Percentiles rank a stretch among this genome's conserved stretches.
phyloP scores from a whole-genome alignment of 441 rosid genomes.

The Syzygium syzygioides region DNA sequence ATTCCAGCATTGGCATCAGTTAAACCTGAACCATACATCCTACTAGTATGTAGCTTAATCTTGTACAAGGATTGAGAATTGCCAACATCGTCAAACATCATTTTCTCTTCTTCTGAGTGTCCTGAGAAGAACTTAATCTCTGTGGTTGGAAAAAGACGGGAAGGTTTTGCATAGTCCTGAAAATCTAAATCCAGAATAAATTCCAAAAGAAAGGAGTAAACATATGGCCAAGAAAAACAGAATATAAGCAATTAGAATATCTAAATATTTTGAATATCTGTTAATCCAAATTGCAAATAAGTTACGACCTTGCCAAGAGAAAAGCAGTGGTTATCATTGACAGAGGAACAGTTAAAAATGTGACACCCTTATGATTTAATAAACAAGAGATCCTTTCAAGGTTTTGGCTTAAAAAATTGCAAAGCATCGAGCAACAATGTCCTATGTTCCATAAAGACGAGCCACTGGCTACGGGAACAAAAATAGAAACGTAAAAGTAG shows the following conservation, averaged over 20 bases:
- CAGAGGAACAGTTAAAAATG: neutral
- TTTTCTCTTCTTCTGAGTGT: slow-evolving; percentile 12
- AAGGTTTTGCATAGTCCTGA: slow-evolving; percentile 65
- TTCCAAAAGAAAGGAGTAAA: neutral
- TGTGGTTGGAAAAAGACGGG: slow-evolving; percentile 44
- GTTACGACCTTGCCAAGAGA: neutral
- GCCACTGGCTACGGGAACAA: neutral
- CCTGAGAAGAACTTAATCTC: slow-evolving; percentile 37
- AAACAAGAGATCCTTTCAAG: neutral
- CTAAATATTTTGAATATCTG: neutral
- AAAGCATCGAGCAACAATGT: neutral
- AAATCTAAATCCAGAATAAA: slow-evolving; percentile 38
- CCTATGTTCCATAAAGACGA: neutral
- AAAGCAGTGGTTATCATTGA: neutral
- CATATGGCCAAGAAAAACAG: neutral
- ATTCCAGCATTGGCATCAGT: slow-evolving; percentile 57
- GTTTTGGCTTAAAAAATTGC: neutral
- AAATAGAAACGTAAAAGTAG: neutral
- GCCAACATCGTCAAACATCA: slow-evolving; percentile 10
- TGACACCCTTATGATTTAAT: neutral
- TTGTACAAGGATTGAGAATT: slow-evolving; percentile 40
- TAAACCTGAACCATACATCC: slow-evolving; percentile 50
- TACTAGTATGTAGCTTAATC: slow-evolving; percentile 65
- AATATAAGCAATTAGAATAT: neutral
- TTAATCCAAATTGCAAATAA: neutral